phyloP scores from a whole-genome alignment of 73 alveolate genomes.

The Paramecium sonneborni region DNA sequence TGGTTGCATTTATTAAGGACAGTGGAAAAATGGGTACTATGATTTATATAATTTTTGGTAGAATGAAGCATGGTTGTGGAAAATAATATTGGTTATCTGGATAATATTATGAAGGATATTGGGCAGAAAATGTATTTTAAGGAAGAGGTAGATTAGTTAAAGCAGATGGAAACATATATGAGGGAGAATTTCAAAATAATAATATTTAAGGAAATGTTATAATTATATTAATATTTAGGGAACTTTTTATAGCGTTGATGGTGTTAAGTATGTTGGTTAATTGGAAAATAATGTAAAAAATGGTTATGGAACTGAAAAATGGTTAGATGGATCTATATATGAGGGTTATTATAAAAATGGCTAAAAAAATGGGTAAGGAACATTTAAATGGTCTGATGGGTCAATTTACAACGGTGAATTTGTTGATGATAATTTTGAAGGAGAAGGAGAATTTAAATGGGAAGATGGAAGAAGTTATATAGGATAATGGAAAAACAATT shows the following conservation, averaged over 20 bases:
- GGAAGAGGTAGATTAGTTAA: constrained; percentile 25
- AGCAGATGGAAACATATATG: constrained; percentile 34
- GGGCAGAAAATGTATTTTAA: neutral
- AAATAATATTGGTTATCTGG: constrained; percentile 75
- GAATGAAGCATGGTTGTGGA: constrained; percentile 74
- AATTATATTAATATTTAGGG: neutral
- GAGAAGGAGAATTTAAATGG: constrained; percentile 72
- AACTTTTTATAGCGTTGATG: neutral
- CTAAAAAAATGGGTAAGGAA: constrained; percentile 71
- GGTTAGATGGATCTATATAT: constrained; percentile 68
- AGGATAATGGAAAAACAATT: constrained; percentile 74
- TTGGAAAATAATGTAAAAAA: constrained; percentile 54
- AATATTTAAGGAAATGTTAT: neutral
- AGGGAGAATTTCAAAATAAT: constrained; percentile 57
- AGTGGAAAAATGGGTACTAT: constrained; percentile 80
- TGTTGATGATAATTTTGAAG: constrained; percentile 71
- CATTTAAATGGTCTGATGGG: constrained; percentile 80
- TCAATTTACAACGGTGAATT: constrained; percentile 71
- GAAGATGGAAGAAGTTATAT: constrained; percentile 71
- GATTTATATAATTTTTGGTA: neutral
- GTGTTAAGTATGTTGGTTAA: constrained; percentile 42
- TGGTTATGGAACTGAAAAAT: constrained; percentile 66
- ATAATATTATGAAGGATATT: constrained; percentile 68
- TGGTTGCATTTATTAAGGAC: constrained; percentile 78
- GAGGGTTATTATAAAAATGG: constrained; percentile 73